Conservation (phyloP, 2,329 filamentous ascomycete genomes). For the Penicillium sp. region DNA sequence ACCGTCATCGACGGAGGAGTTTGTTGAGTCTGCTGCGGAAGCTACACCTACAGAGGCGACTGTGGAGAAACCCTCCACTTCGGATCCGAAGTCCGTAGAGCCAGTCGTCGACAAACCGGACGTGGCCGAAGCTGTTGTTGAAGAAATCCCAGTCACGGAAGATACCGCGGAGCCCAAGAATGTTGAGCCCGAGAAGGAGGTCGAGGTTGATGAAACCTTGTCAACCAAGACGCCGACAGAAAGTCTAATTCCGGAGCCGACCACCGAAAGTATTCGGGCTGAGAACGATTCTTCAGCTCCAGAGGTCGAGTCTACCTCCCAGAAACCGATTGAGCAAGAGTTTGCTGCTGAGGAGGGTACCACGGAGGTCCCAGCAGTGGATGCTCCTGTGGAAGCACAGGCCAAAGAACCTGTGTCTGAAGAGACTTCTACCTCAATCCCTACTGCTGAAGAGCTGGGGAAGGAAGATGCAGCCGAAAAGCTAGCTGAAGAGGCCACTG, state of each 20-base stretch:
- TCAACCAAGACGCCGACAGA: neutral
- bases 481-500: neutral
- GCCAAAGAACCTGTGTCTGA: neutral
- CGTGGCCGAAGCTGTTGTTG: neutral
- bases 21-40: conserved; percentile 7
- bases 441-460: neutral
- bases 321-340: neutral
- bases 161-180: neutral
- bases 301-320: neutral
- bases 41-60: neutral
- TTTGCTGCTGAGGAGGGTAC: neutral
- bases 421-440: neutral
- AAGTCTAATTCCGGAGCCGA: neutral
- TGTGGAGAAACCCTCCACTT: neutral
- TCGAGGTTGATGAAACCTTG: neutral
- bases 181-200: neutral
- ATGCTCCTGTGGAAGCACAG: neutral
- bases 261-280: neutral
- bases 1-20: neutral
- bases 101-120: neutral
- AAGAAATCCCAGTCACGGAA: neutral
- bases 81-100: neutral
- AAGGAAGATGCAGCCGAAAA: neutral
- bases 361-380: neutral
- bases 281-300: neutral